These are phyloP conservation scores for Ophiostoma piceae DNA, from an alignment of 2,329 filamentous ascomycete genomes.

Conservation along the genomic window DNA sequence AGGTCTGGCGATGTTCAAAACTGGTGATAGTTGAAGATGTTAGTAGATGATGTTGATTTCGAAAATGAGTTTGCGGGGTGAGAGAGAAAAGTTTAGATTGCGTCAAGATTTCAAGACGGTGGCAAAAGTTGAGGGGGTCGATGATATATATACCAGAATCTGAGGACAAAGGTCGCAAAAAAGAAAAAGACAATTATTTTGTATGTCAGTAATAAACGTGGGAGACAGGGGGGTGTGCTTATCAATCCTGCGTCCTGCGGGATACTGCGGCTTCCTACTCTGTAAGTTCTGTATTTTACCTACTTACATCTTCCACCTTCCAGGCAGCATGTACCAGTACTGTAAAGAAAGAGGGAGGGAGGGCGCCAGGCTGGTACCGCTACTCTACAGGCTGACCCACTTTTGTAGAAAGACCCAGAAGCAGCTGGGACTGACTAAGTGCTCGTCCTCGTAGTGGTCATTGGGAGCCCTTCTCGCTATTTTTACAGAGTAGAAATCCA, in stretches of 20 bases:
- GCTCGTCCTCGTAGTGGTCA: background rate
- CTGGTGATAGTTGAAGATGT: background rate
- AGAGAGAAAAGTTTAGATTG: background rate
- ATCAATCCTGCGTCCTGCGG: background rate
- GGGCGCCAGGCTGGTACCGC: background rate
- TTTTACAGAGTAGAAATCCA: too few species aligned
- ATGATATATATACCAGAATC: slow-evolving; percentile 13
- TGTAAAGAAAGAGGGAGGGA: background rate
- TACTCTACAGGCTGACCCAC: background rate
- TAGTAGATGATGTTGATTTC: background rate
- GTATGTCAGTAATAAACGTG: background rate
- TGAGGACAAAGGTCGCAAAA: background rate
- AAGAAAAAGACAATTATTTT: background rate
- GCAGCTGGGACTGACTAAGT: slow-evolving; percentile 2
- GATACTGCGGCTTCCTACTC: background rate
- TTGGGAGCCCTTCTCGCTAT: too few species aligned
- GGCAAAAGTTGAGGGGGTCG: background rate
- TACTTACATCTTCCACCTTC: too few species aligned
- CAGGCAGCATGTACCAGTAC: background rate
- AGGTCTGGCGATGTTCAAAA: background rate
- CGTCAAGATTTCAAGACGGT: background rate
- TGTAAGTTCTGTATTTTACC: too few species aligned
- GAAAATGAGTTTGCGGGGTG: background rate
- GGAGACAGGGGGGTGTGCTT: background rate
- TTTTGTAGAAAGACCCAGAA: slow-evolving; percentile 14